Percentiles rank a stretch among this genome's conserved stretches.
Evolutionary conservation across 352 stramenopile genomes (phyloP).

Genomic region (Globisporangium canariense): DNA sequence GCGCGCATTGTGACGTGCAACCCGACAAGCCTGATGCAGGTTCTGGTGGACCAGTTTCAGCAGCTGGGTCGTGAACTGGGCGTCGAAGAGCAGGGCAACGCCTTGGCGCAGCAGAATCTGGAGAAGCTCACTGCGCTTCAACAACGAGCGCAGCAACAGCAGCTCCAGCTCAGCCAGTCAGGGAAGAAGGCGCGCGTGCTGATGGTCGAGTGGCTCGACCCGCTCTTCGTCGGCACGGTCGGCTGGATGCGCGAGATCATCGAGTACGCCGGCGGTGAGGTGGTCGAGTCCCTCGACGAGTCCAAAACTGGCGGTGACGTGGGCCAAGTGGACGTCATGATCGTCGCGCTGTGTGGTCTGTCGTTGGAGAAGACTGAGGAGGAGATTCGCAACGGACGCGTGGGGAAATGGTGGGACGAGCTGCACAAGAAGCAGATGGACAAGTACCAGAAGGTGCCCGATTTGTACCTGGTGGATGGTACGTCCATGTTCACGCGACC

Average conservation of each 20-base stretch:
- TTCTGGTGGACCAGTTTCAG: constrained; percentile 45
- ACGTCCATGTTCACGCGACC: constrained; percentile 73
- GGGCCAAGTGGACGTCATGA: constrained; percentile 37
- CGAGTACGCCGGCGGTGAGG: constrained; percentile 32
- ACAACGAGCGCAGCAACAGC: constrained; percentile 12
- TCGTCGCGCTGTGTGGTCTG: constrained; percentile 65
- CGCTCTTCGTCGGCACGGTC: constrained; percentile 55
- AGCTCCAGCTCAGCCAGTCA: neutral
- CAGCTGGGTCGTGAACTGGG: constrained; percentile 46
- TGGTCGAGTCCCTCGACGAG: constrained; percentile 29
- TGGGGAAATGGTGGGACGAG: constrained; percentile 41
- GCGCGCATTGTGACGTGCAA: constrained; percentile 47
- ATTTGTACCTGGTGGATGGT: constrained; percentile 57
- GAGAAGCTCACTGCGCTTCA: constrained; percentile 26
- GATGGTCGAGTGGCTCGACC: constrained; percentile 74
- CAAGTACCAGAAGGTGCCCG: constrained; percentile 12
- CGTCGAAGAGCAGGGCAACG: constrained; percentile 32
- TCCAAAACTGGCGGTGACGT: neutral
- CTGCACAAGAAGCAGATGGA: constrained; percentile 16
- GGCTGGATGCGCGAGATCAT: constrained; percentile 74
- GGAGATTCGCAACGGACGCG: constrained; percentile 33
- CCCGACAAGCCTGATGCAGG: constrained; percentile 39
- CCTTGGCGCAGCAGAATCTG: constrained; percentile 31
- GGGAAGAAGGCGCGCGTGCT: constrained; percentile 31
- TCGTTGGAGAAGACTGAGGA: constrained; percentile 38